Conservation (phyloP, 306 rosid species). For the Gastrolobium villosum region DNA sequence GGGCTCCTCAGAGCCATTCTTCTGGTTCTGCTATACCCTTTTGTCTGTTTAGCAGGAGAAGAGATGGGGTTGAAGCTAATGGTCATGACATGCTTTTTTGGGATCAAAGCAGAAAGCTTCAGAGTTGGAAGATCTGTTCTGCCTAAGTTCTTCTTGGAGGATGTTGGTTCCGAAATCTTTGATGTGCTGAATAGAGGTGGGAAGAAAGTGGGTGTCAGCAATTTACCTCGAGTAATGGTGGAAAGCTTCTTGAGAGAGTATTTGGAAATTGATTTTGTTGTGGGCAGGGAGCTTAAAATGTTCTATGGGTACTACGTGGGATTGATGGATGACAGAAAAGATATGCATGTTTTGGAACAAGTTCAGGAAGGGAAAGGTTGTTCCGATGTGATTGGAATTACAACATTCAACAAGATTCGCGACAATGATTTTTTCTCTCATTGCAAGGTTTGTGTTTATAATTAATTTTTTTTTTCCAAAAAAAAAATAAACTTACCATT, state of each 20-base stretch:
- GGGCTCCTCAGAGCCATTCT: constrained; percentile 62
- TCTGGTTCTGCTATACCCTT: constrained; percentile 68
- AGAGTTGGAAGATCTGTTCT: constrained; percentile 73
- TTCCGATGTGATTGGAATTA: constrained; percentile 64
- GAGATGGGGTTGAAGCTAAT: constrained; percentile 73
- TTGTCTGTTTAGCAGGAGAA: constrained; percentile 55
- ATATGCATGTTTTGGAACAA: constrained; percentile 44
- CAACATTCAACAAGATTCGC: constrained; percentile 45
- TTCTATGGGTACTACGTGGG: constrained; percentile 78
- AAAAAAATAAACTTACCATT: no score
- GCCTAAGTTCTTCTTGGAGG: constrained; percentile 81
- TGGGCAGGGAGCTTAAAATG: constrained; percentile 72
- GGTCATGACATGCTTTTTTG: constrained; percentile 83
- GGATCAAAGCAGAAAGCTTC: constrained; percentile 72
- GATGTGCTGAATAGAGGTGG: constrained; percentile 61
- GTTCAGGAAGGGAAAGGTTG: constrained; percentile 46
- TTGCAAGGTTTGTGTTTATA: constrained; percentile 66
- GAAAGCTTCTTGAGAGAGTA: constrained; percentile 84
- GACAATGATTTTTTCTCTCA: constrained; percentile 54
- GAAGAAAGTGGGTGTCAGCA: constrained; percentile 68
- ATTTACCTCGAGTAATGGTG: constrained; percentile 75
- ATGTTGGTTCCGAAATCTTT: constrained; percentile 76
- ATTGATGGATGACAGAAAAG: constrained; percentile 61
- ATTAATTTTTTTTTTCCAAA: no score
- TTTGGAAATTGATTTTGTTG: constrained; percentile 71